A percentile compares a stretch with the other conserved stretches of the same genome.
Conservation (phyloP, 164 flowering plant genomes). For the Annona cherimola region DNA sequence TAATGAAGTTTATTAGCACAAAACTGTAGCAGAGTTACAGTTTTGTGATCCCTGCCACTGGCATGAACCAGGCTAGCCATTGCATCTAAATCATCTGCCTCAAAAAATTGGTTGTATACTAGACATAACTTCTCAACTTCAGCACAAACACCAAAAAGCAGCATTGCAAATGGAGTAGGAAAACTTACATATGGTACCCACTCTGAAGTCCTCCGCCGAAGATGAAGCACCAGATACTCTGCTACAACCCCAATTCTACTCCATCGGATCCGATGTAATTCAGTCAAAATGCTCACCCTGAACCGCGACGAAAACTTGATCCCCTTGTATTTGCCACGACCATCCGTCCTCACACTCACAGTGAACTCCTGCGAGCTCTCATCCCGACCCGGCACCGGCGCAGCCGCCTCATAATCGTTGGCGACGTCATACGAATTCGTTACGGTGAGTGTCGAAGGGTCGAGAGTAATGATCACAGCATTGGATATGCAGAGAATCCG, state of each 20-base stretch:
- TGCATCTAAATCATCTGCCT: too few species aligned
- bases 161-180: too few species aligned
- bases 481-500: constrained; percentile 75
- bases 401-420: constrained; percentile 65
- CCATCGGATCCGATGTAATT: constrained; percentile 67
- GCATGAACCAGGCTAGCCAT: too few species aligned
- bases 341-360: constrained; percentile 79
- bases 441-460: constrained; percentile 67
- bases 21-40: too few species aligned
- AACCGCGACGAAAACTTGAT: constrained; percentile 74
- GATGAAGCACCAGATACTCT: constrained; percentile 81
- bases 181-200: constrained; percentile 91
- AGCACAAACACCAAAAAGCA: too few species aligned
- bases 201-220: constrained; percentile 59
- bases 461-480: constrained; percentile 60
- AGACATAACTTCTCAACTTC: too few species aligned
- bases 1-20: too few species aligned
- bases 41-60: too few species aligned
- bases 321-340: constrained; percentile 76
- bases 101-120: too few species aligned
- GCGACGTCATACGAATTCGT: constrained; percentile 83
- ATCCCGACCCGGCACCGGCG: constrained; percentile 71
- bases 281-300: constrained; percentile 85
- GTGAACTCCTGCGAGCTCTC: constrained; percentile 75
- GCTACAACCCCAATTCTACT: constrained; percentile 44